Evolutionary conservation across 2,329 filamentous ascomycete genomes (phyloP), one percentile per base, ranked within the genome.

Genomic region (Venturia effusa): DNA sequence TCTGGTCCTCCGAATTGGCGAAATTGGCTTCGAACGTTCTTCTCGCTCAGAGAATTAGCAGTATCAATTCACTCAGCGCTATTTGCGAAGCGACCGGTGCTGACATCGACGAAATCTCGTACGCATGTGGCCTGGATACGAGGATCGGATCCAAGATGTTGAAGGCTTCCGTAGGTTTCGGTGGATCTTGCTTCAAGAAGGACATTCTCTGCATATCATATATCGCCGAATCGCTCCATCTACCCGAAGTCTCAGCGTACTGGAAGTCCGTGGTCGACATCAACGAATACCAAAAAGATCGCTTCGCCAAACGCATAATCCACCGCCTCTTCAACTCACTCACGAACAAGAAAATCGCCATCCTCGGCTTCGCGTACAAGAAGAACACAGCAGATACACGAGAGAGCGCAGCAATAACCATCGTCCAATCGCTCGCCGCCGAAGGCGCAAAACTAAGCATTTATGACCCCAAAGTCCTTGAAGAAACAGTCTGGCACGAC

Each of bases 11-110:
- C 0, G 89, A 92, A 75, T 80, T 92, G 27, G 81, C 88, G 63
- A 92, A 92, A 76, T 81, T 92, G 0, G 88, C 88, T 1, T 87
- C 88, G 65, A 92, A 92, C 73, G 87, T 88, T 2, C 86, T 92
- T 82, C 80, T 92, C 10, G 89, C 89, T 1, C 89, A 92, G 76
- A 82, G 89, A 62, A 88, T 92, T 70, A 89, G 85, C 71, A 89
- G 85, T 73, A 91, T 92, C 77, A 92, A 92, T 75, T 87, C 87
- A 19, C 83, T 92, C 65, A 89, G 87, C n/a, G 87, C 88, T 2
- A 84, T 92, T 39, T 92, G 89, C 72, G 88, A 92, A 75, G 82
- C 82, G 67, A 88, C 86, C 0, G 88, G 88, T 15, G 89, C 88
- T 17, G 84, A 90, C 69, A 82, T 92, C 19, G 81, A 87, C 67